Conservation (phyloP, 345 rosid genomes). For the Eucalyptus curtisii region DNA sequence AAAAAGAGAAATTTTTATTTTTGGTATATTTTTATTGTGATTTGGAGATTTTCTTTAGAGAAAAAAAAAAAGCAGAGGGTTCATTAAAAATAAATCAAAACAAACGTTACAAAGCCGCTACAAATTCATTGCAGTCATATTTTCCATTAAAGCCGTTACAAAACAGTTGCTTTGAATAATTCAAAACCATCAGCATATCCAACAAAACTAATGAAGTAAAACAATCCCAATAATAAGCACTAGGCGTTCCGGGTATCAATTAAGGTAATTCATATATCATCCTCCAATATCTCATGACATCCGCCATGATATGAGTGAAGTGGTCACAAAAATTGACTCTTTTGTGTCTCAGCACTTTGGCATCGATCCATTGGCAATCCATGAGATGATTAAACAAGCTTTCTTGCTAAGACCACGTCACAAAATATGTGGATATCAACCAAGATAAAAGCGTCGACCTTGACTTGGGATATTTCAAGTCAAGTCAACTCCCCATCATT, state of each 20-base stretch:
- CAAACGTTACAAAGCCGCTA: background rate
- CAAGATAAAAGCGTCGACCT: background rate
- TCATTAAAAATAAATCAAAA: background rate
- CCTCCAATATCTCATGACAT: background rate
- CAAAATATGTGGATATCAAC: background rate
- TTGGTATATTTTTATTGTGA: background rate
- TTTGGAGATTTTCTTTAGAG: background rate
- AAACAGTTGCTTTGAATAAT: background rate
- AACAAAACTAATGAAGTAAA: background rate
- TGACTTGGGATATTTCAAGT: background rate
- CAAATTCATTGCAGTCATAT: background rate
- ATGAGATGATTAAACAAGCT: background rate
- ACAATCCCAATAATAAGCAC: background rate
- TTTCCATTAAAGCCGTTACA: accelerated
- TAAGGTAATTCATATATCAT: background rate
- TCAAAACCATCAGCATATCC: background rate
- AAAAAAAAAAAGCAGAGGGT: background rate
- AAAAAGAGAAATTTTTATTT: background rate
- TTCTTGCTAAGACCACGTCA: background rate
- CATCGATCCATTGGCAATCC: background rate
- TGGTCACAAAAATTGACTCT: background rate
- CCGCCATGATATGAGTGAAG: background rate
- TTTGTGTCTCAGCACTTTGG: background rate
- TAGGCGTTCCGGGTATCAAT: background rate
- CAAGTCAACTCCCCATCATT: background rate